Conservation (phyloP, 768 basidiomycete genomes). For the Lactarius hatsudake region DNA sequence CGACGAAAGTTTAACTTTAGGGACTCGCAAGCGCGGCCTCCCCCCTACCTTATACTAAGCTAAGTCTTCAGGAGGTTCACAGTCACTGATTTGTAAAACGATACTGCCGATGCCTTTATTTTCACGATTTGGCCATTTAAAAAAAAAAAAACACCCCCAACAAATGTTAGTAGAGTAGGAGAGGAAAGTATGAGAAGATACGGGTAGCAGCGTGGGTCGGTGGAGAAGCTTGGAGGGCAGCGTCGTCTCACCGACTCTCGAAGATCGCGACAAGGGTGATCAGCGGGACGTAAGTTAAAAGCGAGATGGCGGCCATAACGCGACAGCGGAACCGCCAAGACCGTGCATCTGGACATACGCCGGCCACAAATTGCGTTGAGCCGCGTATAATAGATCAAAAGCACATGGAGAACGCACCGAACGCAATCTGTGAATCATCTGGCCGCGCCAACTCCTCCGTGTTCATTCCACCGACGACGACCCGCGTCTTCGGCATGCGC, state of each 20-base stretch:
- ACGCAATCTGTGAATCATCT: slow-evolving; percentile 78
- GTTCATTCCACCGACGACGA: slow-evolving; percentile 50
- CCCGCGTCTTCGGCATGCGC: slow-evolving; percentile 59
- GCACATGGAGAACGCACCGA: slow-evolving; percentile 46
- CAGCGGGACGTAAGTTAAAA: slow-evolving; percentile 77
- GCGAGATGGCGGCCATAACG: slow-evolving; percentile 61
- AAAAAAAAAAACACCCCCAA: no score
- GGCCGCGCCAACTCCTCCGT: slow-evolving; percentile 67
- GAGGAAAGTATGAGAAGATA: background rate
- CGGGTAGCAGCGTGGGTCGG: background rate
- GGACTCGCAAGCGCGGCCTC: no score
- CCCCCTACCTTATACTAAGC: no score
- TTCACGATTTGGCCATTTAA: no score
- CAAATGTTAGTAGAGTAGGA: no score
- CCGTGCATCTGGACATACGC: slow-evolving; percentile 52
- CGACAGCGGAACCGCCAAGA: slow-evolving; percentile 77
- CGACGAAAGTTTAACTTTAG: no score
- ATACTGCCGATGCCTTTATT: no score
- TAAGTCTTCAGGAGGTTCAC: no score
- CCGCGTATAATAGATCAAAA: no score
- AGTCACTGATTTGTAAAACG: no score
- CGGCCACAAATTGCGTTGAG: background rate
- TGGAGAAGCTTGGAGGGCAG: no score
- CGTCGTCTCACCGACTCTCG: slow-evolving; percentile 29
- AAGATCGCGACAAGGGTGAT: slow-evolving; percentile 71